Conservation (phyloP, 768 basidiomycete genomes). For the Chlorophyllum brunneum region DNA sequence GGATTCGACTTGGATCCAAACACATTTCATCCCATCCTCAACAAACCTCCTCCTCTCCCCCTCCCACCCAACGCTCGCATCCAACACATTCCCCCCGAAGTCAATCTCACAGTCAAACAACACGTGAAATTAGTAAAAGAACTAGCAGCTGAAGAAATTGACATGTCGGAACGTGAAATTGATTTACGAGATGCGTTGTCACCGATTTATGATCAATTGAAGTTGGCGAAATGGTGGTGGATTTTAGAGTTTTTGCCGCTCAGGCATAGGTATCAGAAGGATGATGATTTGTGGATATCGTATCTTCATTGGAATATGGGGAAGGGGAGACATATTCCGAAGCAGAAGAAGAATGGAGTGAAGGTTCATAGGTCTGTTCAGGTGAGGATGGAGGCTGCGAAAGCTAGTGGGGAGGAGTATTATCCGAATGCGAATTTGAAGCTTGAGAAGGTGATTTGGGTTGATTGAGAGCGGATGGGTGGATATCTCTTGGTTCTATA, state of each 20-base stretch:
- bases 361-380: constrained; percentile 48
- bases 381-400: constrained; percentile 49
- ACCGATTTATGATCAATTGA: constrained; percentile 59
- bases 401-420: constrained; percentile 31
- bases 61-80: constrained; percentile 17
- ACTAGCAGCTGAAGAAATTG: constrained; percentile 22
- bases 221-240: constrained; percentile 55
- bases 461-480: constrained; percentile 25
- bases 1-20: constrained; percentile 34
- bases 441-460: constrained; percentile 28
- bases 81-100: constrained; percentile 15
- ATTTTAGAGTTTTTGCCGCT: constrained; percentile 55
- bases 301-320: constrained; percentile 31
- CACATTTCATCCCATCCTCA: constrained; percentile 32
- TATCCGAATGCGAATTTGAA: constrained; percentile 33
- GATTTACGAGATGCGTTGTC: constrained; percentile 57
- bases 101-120: constrained; percentile 37
- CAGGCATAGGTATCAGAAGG: constrained; percentile 32
- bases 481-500: too few relatives aligned
- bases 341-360: constrained; percentile 32
- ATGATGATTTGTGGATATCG: constrained; percentile 26
- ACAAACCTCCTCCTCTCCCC: constrained; percentile 27
- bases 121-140: constrained; percentile 31
- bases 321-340: constrained; percentile 35
- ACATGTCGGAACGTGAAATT: constrained; percentile 59